phyloP scores from a whole-genome alignment of 2,329 filamentous ascomycete genomes.

The Pseudocercospora fuligena region DNA sequence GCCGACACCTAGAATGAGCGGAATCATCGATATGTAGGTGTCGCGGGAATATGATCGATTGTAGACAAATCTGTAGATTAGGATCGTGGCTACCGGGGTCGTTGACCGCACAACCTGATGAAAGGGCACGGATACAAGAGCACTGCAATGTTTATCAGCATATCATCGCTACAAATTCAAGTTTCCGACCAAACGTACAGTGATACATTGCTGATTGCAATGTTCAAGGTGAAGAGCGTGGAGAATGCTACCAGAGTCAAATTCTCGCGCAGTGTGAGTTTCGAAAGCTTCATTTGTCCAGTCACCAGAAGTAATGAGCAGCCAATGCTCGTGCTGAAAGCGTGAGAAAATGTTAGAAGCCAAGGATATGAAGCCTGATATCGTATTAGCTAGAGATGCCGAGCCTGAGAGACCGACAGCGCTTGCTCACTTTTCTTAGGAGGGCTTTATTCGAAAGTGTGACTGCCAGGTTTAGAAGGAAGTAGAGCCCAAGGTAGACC shows the following conservation, averaged over 20 bases:
- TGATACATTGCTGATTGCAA: conserved; percentile 66
- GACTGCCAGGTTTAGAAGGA: conserved; percentile 54
- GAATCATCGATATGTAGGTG: conserved; percentile 65
- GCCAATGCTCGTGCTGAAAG: conserved; percentile 60
- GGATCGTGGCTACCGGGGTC: conserved; percentile 64
- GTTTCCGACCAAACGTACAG: conserved; percentile 47
- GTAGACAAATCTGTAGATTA: conserved; percentile 65
- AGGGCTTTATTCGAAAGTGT: conserved; percentile 67
- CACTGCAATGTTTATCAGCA: conserved; percentile 17
- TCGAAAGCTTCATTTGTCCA: conserved; percentile 60
- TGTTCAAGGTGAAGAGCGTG: conserved; percentile 67
- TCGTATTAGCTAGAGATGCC: background rate
- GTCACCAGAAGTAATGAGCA: conserved; percentile 58
- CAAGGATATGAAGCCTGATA: conserved; percentile 63
- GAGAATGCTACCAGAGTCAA: conserved; percentile 63
- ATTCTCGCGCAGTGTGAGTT: conserved; percentile 59
- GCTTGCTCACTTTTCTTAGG: conserved; percentile 45
- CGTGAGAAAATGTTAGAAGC: conserved; percentile 64
- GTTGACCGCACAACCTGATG: conserved; percentile 69
- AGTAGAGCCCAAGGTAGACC: conserved; percentile 47
- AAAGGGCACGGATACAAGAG: conserved; percentile 64
- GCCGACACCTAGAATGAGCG: conserved; percentile 64
- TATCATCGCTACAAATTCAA: no score
- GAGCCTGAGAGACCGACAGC: background rate
- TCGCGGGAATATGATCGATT: conserved; percentile 60